Base-by-base conservation (phyloP, 495 filamentous ascomycete genomes). In the Ramalina peruviana region DNA sequence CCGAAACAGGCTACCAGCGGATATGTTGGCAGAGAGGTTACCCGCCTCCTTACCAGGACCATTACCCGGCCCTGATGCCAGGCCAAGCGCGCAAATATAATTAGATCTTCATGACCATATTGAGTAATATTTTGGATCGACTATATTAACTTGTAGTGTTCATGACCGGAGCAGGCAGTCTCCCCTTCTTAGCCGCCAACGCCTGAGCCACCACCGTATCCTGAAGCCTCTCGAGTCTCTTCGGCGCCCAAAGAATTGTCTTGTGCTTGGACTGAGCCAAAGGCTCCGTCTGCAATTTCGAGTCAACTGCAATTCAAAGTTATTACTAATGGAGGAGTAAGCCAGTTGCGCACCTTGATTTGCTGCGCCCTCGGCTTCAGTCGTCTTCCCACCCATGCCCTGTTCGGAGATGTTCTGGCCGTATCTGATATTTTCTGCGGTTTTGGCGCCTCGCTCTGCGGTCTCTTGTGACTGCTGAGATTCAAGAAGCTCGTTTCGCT, bases 1-100 rank as follows among this genome's bases (percentile, higher is more conserved):
- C 26, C 75, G 85, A 67, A 72, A 77, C 58, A 78, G 79, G 67
- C 61, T 85, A 23, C 76, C 81, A 16, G 62, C 74, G 71, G 63
- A 53, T 59, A 59, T 50, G 48, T 67, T 49, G 57, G 62, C 37
- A n/a, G 49, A 38, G 15, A 41, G 55, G 38, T 38, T 60, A 45
- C 46, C 54, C 20, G 51, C 58, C 20, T 48, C 54, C 13, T 49
- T 40, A 25, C 41, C 46, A 42, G 46, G 37, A 38, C 39, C 20
- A 17, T n/a, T 49, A 19, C 48, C 51, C 11, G 21, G 19, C n/a
- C 45, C 45, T 16, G 26, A 27, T 19, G 26, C 45, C 16, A 6
- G 19, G 12, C 45, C 45, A 23, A 48, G 26, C 33, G 45, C 45
- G 46, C 41, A 40, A 40, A 17, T 19, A 27, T 50, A 1, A 47